Base-by-base conservation (phyloP, 306 rosid species). In the Erythrophleum fordii region DNA sequence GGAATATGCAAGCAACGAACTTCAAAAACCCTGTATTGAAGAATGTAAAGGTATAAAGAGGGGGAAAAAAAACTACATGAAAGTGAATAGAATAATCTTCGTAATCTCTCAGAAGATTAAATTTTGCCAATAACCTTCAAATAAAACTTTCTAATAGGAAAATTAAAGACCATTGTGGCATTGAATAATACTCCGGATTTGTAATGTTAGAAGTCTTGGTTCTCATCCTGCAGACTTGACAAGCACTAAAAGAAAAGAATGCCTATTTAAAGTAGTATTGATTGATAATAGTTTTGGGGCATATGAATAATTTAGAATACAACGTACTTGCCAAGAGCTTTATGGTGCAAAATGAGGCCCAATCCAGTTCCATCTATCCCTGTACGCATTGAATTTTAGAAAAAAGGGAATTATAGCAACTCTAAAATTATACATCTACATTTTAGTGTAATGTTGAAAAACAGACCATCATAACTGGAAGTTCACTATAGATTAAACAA, bases 1-100 rank as follows among this genome's bases (percentile, higher is more conserved):
- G 98, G 98, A 80, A 94, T 88, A 72, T 94, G 97, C 87, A 94
- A 83, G 88, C 97, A 94, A 59, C 89, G 88, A 84, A 94, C 97
- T 87, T 92, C 97, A n/a, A 94, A 94, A 73, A 80, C 90, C 92
- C 98, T 94, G 91, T 70, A 79, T 31, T 62, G 17, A 28, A 68
- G 42, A 72, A 81, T 72, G 72, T 14, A 52, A 41, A 52, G 48
- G 26, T 45, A 26, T 75, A 23, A 83, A 56, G 51, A 72, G 71
- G 42, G 42, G 42, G 42, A 6, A 7, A 7, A 4, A 7, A 7
- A 7, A 0, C 5, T 39, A 39, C n/a, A 39, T 7, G 42, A 39
- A 39, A 39, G 6, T 39, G 42, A 39, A 39, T 6, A 39, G 8
- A 39, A 39, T 39, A 39, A 39, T 39, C 5, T 39, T 5, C 4